These are phyloP conservation scores for Calendula officinalis DNA, from an alignment of 129 eudicot genomes.

Conservation along the genomic window DNA sequence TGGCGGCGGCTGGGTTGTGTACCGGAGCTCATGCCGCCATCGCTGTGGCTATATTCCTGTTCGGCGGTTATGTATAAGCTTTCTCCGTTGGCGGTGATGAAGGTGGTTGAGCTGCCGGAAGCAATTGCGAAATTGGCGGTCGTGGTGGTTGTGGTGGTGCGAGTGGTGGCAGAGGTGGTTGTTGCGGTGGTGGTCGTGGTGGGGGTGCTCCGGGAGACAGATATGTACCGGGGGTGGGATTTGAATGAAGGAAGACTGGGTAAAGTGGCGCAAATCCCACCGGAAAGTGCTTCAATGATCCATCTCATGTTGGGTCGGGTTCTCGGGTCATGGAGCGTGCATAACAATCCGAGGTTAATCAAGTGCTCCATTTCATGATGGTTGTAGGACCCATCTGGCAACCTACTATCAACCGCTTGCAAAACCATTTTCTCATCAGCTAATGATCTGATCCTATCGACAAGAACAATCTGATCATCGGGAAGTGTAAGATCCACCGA, in stretches of 20 bases:
- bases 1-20: conserved; percentile 25
- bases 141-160: conserved; percentile 21
- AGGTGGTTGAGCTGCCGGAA: conserved; percentile 35
- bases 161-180: neutral
- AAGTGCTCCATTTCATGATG: conserved; percentile 53
- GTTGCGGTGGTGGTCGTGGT: conserved; percentile 22
- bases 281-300: conserved; percentile 73
- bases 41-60: conserved; percentile 21
- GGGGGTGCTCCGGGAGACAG: conserved; percentile 49
- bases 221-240: conserved; percentile 62
- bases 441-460: conserved; percentile 68
- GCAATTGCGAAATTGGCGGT: conserved; percentile 29
- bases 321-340: conserved; percentile 77
- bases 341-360: conserved; percentile 64
- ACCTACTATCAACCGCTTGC: conserved; percentile 53
- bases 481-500: conserved; percentile 82
- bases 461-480: conserved; percentile 73
- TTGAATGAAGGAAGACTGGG: conserved; percentile 71
- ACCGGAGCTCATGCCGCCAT: neutral
- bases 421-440: conserved; percentile 52
- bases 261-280: conserved; percentile 44
- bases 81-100: conserved; percentile 56
- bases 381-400: conserved; percentile 57
- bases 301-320: conserved; percentile 86
- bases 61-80: conserved; percentile 67